Percentiles rank a stretch among this genome's conserved stretches.
Conservation (phyloP, 176 grass and related monocot genomes). For the Elaeis guineensis region DNA sequence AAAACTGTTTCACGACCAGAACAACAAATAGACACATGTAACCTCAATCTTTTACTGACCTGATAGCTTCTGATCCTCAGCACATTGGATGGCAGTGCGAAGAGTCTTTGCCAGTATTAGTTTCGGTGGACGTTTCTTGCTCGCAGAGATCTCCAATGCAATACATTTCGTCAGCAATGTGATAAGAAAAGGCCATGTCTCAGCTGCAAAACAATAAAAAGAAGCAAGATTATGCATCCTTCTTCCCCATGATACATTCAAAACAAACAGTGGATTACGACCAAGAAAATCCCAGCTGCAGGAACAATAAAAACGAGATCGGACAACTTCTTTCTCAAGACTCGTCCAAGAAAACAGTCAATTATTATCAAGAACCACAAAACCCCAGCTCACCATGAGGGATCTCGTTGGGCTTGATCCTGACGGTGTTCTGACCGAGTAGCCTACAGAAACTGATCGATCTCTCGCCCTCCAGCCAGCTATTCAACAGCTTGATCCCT, state of each 20-base stretch:
- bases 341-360: background rate
- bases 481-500: slow-evolving; percentile 64
- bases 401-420: slow-evolving; percentile 33
- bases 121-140: slow-evolving; percentile 55
- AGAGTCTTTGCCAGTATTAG: slow-evolving; percentile 51
- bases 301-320: no score
- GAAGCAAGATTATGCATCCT: slow-evolving; percentile 1
- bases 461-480: slow-evolving; percentile 58
- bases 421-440: slow-evolving; percentile 48
- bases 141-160: slow-evolving; percentile 37
- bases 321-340: no score
- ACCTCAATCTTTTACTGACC: slow-evolving; percentile 20
- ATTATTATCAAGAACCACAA: background rate
- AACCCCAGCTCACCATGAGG: slow-evolving; percentile 27
- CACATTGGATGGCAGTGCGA: slow-evolving; percentile 44
- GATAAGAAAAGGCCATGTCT: slow-evolving; percentile 64
- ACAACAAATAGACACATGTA: no score
- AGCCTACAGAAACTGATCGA: slow-evolving; percentile 48
- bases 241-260: background rate
- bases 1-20: no score
- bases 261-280: background rate
- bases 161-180: slow-evolving; percentile 36
- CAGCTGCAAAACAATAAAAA: slow-evolving; percentile 35
- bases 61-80: slow-evolving; percentile 49
- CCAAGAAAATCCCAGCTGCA: background rate